Percentiles rank a stretch among this genome's conserved stretches.
Evolutionary conservation across 2,329 filamentous ascomycete species (phyloP).

Genomic region (Lachnellula arida): DNA sequence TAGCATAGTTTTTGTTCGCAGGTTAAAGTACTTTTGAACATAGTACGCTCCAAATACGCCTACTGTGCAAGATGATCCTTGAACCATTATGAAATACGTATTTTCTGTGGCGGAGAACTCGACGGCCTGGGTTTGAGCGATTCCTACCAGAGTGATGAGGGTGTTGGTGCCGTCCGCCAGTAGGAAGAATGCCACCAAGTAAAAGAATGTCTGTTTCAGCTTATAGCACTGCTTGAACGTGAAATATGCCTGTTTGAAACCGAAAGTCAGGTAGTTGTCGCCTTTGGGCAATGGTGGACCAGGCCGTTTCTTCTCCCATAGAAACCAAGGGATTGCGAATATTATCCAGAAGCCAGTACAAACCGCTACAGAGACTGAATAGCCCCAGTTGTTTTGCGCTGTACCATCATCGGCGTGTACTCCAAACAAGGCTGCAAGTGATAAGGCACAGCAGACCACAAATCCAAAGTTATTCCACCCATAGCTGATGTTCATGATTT

Average conservation of each 20-base stretch:
- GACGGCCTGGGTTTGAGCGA: constrained; percentile 29
- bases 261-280: constrained; percentile 29
- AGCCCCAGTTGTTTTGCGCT: constrained; percentile 29
- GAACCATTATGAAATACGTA: constrained; percentile 29
- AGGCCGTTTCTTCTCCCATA: constrained; percentile 31
- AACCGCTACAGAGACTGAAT: constrained; percentile 29
- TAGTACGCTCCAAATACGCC: constrained; percentile 27
- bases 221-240: constrained; percentile 25
- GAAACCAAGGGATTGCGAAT: constrained; percentile 30
- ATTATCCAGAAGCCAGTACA: constrained; percentile 31
- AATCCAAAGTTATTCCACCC: constrained; percentile 31
- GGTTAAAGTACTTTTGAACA: constrained; percentile 23
- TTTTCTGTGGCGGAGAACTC: constrained; percentile 27
- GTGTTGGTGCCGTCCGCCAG: constrained; percentile 29
- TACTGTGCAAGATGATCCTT: constrained; percentile 19
- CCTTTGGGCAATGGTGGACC: constrained; percentile 26
- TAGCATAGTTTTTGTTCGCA: constrained; percentile 30
- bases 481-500: constrained; percentile 31
- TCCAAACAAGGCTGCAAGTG: constrained; percentile 25
- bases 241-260: constrained; percentile 30
- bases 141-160: constrained; percentile 24
- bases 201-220: constrained; percentile 29
- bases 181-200: constrained; percentile 29
- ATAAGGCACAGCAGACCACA: constrained; percentile 25
- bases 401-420: constrained; percentile 24